Base-by-base conservation (phyloP, 352 stramenopile species). In the Phytophthora hibernalis region DNA sequence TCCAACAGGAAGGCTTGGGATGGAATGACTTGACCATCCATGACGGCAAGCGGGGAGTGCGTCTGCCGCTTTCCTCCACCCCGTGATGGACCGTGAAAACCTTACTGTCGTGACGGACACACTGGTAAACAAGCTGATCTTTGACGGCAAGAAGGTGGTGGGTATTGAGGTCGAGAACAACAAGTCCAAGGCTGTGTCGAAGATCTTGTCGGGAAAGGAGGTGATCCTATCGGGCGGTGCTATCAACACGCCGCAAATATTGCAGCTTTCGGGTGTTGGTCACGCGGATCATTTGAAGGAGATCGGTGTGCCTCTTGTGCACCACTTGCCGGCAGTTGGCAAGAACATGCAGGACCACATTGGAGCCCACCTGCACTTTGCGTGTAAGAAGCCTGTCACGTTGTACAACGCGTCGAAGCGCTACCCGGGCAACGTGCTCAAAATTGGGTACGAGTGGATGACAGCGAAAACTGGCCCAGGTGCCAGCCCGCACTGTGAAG, bases 271-370 rank as follows among this genome's bases (percentile, higher is more conserved):
- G 0, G 90, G 90, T 20, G 81, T 97, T 0, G 90, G 90, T 4
- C 65, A 93, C 59, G 76, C 66, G 7, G 62, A 91, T 12, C 74
- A 93, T 50, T 48, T 96, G 35, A 85, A 90, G 26, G 70, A 91
- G 13, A 43, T 93, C 15, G 82, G 68, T 22, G 75, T 96, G 35
- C 83, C 85, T 2, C 59, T 94, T 16, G 79, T 95, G 20, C 77
- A 91, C 33, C 68, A 95, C 59, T 13, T 91, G 28, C 81, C 87
- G 2, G 85, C 85, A 22, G 83, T 96, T 16, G 88, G 88, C 5
- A 72, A 92, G 54, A 91, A 96, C 76, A 85, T 96, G 78, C 82
- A 94, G 53, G 88, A 96, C 45, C 88, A 96, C 54, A 59, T 95
- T 33, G 88, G 93, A 38, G 68, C 91, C 16, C 92, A 96, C 64